phyloP scores from a whole-genome alignment of 2,329 filamentous ascomycete genomes.

The Fusarium domesticum region DNA sequence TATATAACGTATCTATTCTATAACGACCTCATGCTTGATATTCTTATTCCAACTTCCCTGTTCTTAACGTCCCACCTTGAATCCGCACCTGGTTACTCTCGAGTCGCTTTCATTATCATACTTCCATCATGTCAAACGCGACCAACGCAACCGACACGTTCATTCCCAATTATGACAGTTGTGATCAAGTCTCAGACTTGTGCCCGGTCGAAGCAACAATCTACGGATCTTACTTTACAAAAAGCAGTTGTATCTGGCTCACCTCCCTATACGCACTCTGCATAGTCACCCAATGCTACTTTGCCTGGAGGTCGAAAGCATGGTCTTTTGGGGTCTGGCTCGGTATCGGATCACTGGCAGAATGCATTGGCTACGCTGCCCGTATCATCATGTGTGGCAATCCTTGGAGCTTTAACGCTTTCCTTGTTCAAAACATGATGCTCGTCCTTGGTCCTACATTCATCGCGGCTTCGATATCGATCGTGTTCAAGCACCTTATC shows the following conservation, averaged over 20 bases:
- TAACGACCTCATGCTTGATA: too few relatives aligned
- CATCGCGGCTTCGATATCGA: slow-evolving; percentile 44
- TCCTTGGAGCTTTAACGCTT: slow-evolving; percentile 39
- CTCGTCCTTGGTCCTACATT: slow-evolving; percentile 43
- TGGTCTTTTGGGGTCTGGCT: slow-evolving; percentile 40
- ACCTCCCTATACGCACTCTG: slow-evolving; percentile 36
- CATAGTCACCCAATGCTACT: slow-evolving; percentile 33
- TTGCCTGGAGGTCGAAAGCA: slow-evolving; percentile 32
- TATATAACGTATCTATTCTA: too few relatives aligned
- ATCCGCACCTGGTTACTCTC: too few relatives aligned
- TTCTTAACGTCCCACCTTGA: too few relatives aligned
- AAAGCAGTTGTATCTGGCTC: slow-evolving; percentile 21
- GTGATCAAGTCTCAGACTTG: slow-evolving; percentile 20
- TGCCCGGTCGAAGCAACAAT: slow-evolving; percentile 26
- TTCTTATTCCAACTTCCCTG: too few relatives aligned
- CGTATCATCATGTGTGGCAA: slow-evolving; percentile 39
- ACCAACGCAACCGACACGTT: background rate
- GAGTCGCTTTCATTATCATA: too few relatives aligned
- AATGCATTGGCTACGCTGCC: slow-evolving; percentile 42
- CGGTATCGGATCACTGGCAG: slow-evolving; percentile 38
- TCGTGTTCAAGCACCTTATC: slow-evolving; percentile 46
- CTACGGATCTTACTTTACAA: too few relatives aligned
- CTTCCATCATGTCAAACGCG: too few relatives aligned
- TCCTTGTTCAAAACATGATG: slow-evolving; percentile 41
- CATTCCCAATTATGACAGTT: slow-evolving; percentile 10